Conservation (phyloP, 441 rosid species). For the Breynia disticha region DNA sequence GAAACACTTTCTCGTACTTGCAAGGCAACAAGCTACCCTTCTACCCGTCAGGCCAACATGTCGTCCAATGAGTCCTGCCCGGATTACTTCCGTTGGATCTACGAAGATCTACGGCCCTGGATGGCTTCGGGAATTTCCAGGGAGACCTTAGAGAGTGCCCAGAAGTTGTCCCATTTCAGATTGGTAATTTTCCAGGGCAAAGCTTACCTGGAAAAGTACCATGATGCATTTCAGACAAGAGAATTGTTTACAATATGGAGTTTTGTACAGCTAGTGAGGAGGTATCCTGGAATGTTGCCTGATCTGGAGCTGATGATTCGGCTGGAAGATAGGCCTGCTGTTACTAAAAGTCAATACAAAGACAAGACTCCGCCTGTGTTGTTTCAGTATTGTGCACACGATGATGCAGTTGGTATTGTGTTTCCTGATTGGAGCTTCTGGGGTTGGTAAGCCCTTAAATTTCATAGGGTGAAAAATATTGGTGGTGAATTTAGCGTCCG, state of each 20-base stretch:
- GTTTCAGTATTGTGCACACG: slow-evolving; percentile 56
- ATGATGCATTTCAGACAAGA: slow-evolving; percentile 43
- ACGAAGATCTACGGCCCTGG: slow-evolving; percentile 81
- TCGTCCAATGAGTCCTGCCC: slow-evolving; percentile 37
- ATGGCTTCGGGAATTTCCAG: slow-evolving; percentile 47
- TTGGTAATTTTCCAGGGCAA: slow-evolving; percentile 41
- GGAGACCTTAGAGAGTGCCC: slow-evolving; percentile 53
- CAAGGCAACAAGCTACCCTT: slow-evolving; percentile 18
- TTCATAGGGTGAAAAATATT: too few relatives aligned
- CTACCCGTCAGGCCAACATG: slow-evolving; percentile 13
- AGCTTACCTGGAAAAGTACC: slow-evolving; percentile 46
- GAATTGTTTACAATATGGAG: slow-evolving; percentile 72
- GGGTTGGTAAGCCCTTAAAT: slow-evolving; percentile 48
- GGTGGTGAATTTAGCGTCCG: too few relatives aligned
- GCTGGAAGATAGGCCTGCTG: slow-evolving; percentile 52
- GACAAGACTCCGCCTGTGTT: slow-evolving; percentile 37
- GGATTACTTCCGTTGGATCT: slow-evolving; percentile 68
- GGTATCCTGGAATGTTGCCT: slow-evolving; percentile 62
- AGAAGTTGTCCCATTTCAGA: slow-evolving; percentile 48
- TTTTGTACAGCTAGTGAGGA: slow-evolving; percentile 54
- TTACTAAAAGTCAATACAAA: slow-evolving; percentile 22
- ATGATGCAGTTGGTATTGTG: slow-evolving; percentile 51
- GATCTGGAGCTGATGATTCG: slow-evolving; percentile 77
- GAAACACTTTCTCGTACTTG: slow-evolving; percentile 26
- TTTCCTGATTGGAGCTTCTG: slow-evolving; percentile 83